phyloP scores from a whole-genome alignment of 495 filamentous ascomycete genomes.

The Lepraria neglecta region DNA sequence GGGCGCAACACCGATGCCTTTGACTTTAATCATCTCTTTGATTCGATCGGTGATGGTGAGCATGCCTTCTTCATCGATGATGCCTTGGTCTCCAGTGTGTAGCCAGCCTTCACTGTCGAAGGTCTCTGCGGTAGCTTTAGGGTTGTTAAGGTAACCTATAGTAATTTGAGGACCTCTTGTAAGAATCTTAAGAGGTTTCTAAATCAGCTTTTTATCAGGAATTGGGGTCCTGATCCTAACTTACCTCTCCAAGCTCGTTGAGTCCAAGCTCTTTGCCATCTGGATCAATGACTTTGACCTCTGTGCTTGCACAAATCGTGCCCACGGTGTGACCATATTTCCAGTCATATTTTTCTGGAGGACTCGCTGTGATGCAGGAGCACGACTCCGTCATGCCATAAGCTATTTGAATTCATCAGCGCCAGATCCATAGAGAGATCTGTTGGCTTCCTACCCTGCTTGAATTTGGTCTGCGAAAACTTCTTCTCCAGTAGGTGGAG shows the following conservation, averaged over 20 bases:
- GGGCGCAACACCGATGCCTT: conserved; percentile 63
- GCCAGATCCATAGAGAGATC: not conserved
- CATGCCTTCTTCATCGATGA: conserved; percentile 47
- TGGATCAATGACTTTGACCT: conserved; percentile 54
- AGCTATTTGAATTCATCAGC: conserved; percentile 26
- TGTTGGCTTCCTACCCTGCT: conserved; percentile 38
- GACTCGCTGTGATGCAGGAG: conserved; percentile 55
- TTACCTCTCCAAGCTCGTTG: conserved; percentile 51
- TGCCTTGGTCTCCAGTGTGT: conserved; percentile 62
- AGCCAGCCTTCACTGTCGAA: conserved; percentile 56
- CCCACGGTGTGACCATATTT: conserved; percentile 55
- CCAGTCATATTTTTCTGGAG: conserved; percentile 46
- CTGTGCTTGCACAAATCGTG: conserved; percentile 51
- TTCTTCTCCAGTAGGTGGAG: conserved; percentile 50
- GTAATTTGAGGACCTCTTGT: conserved; percentile 51
- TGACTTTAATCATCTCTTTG: conserved; percentile 74
- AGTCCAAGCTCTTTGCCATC: conserved; percentile 43
- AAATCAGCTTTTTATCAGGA: not conserved
- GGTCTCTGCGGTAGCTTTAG: conserved; percentile 51
- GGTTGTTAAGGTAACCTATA: conserved; percentile 53
- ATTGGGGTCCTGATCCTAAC: not conserved
- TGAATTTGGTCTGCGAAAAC: conserved; percentile 58
- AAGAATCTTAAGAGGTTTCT: conserved; percentile 32
- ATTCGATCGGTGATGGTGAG: conserved; percentile 60
- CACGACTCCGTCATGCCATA: conserved; percentile 69